phyloP scores from a whole-genome alignment of 768 basidiomycete species.

The Boletellus ananiceps region DNA sequence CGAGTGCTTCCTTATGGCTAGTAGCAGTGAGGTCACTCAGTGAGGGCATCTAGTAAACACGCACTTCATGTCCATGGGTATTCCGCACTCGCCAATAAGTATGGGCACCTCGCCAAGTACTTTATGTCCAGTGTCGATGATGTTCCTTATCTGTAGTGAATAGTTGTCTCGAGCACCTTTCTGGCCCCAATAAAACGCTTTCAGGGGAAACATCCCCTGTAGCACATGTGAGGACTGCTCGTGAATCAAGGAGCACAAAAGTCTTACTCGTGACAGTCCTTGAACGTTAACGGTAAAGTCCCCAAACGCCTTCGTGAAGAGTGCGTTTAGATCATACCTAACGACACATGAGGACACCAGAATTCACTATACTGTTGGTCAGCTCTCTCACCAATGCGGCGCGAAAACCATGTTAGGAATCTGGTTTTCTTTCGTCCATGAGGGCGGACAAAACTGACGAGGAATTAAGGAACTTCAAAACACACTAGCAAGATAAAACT shows the following conservation, averaged over 20 bases:
- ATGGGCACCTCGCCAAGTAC: conserved; percentile 79
- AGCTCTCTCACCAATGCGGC: conserved; percentile 61
- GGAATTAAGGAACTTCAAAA: conserved; percentile 1
- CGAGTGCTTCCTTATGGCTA: conserved; percentile 70
- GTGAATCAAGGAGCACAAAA: not conserved
- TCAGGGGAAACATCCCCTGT: conserved; percentile 81
- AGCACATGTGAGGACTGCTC: conserved; percentile 6
- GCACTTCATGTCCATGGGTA: conserved; percentile 98
- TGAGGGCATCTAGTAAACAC: conserved; percentile 22
- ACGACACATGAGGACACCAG: not conserved
- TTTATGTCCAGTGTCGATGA: conserved; percentile 64
- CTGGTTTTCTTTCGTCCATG: conserved; percentile 65
- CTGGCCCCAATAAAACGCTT: conserved; percentile 86
- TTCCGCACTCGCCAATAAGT: conserved; percentile 87
- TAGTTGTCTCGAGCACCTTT: conserved; percentile 79
- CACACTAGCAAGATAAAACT: not conserved
- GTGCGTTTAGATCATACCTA: conserved; percentile 89
- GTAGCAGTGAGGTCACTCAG: not conserved
- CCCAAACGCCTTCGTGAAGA: conserved; percentile 82
- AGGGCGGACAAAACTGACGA: conserved; percentile 68
- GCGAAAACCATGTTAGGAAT: conserved; percentile 63
- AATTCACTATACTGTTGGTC: not conserved
- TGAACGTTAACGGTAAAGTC: conserved; percentile 92
- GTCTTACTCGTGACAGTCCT: conserved; percentile 71
- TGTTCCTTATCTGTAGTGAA: conserved; percentile 71